phyloP scores from a whole-genome alignment of 768 basidiomycete species.

The Xerocomus spinulosus region DNA sequence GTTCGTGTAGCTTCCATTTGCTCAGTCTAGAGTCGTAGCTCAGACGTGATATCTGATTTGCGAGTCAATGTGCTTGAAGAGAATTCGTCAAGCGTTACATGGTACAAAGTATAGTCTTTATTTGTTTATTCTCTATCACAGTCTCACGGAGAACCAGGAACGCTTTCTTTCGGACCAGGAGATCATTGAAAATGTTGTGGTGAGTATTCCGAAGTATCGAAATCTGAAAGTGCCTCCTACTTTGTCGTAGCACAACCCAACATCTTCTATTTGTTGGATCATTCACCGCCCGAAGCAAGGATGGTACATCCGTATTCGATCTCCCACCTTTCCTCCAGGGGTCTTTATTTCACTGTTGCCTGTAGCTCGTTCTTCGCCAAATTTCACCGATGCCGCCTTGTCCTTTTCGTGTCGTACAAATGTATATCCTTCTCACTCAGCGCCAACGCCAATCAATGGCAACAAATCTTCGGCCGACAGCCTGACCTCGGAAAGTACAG shows the following conservation, averaged over 20 bases:
- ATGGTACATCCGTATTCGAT: conserved; percentile 78
- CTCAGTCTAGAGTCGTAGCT: conserved; percentile 39
- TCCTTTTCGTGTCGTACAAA: conserved; percentile 52
- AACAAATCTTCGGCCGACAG: conserved; percentile 27
- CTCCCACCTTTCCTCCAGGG: conserved; percentile 64
- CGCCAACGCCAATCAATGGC: conserved; percentile 1
- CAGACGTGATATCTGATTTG: conserved; percentile 70
- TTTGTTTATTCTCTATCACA: neutral
- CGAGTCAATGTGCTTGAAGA: conserved; percentile 61
- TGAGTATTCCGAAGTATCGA: conserved; percentile 33
- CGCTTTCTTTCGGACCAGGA: conserved; percentile 68
- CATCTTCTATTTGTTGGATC: conserved; percentile 62
- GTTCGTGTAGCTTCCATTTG: neutral
- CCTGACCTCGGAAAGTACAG: conserved; percentile 28
- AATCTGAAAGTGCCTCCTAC: neutral
- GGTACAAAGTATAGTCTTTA: conserved; percentile 60
- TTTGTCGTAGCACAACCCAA: conserved; percentile 56
- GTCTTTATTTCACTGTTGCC: conserved; percentile 54
- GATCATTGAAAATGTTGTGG: conserved; percentile 70
- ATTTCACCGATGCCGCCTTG: conserved; percentile 49
- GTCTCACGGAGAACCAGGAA: conserved; percentile 46
- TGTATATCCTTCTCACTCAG: conserved; percentile 22
- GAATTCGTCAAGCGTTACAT: conserved; percentile 52
- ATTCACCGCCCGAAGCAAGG: conserved; percentile 77
- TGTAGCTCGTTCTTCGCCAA: conserved; percentile 41